Conservation (phyloP, 2,329 filamentous ascomycete species). For the Gnomoniopsis smithogilvyi region DNA sequence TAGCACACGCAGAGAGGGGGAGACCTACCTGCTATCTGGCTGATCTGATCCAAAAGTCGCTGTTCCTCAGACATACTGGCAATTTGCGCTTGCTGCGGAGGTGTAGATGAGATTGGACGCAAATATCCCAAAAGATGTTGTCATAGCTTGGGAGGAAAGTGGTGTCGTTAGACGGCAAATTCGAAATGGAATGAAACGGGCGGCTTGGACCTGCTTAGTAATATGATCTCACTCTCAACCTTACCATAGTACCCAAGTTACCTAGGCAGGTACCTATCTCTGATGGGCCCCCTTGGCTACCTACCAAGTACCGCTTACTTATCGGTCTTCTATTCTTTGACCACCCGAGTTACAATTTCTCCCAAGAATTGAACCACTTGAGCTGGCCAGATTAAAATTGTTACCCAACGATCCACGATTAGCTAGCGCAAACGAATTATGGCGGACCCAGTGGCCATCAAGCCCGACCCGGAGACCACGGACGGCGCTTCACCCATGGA, state of each 20-base stretch:
- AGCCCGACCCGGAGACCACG: constrained; percentile 41
- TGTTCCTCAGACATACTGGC: constrained; percentile 43
- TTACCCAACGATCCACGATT: neutral
- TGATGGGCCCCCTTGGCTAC: too few species aligned
- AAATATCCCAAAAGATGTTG: too few species aligned
- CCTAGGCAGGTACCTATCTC: neutral
- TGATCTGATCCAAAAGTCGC: constrained; percentile 52
- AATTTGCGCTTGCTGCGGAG: neutral
- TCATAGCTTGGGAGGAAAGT: neutral
- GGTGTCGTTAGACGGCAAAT: too few species aligned
- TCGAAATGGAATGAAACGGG: too few species aligned
- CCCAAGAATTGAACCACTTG: too few species aligned
- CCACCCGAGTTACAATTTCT: too few species aligned
- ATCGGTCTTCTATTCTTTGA: too few species aligned
- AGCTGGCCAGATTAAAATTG: too few species aligned
- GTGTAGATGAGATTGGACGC: too few species aligned
- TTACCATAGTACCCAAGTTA: neutral
- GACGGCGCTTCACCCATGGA: constrained; percentile 35
- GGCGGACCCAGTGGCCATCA: constrained; percentile 31
- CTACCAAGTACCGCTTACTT: too few species aligned
- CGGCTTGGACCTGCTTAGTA: too few species aligned
- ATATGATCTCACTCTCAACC: too few species aligned
- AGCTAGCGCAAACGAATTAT: neutral
- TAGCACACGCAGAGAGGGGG: neutral
- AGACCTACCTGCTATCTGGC: constrained; percentile 45